Evolutionary conservation across 1,284 basidiomycete species (phyloP), one percentile per base, ranked within the genome.

Genomic region (Ceraceosorus bombacis): DNA sequence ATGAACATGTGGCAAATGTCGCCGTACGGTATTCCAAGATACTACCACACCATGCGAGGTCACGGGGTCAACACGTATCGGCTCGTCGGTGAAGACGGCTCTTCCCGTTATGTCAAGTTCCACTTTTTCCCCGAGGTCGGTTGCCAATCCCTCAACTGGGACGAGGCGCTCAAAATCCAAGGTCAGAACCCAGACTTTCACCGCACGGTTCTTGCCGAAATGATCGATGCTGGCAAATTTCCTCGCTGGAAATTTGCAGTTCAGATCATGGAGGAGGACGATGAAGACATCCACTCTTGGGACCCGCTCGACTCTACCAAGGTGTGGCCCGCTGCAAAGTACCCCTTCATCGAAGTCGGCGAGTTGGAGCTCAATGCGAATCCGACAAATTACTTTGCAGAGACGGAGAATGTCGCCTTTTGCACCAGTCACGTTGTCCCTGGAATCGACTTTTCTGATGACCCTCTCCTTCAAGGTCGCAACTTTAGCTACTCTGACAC

Each of bases 1-100:
- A 89, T 88, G 86, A 80, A 88, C 7, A 85, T 86, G 82, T 90
- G 88, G 88, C 81, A 81, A 39, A 85, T 91, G 83, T 88, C 86
- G 4, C 89, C 92, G 74, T 84, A 88, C 63, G 84, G 83, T 59
- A 82, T 91, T 60, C 89, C 89, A 10, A 84, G 88, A 40, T 89
- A 87, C 2, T 87, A 81, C 77, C 84, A 88, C 54, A 88, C 88
- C 85, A 88, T 92, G 84, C 87, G 89, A 79, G 90, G 81, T 41
- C 76, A 73, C 65, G 87, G 88, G 9, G 87, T 90, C 38, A 88
- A 91, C 77, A 88, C 88, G 0, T 67, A 67, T 50, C 64, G 65
- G 54, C 62, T 70, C 51, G 67, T 71, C 58, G 69, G 71, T 54
- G 53, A 57, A 36, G 49, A 67, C 43, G 70, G 70, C 51, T 59